Evolutionary conservation across 164 flowering plant genomes (phyloP).

Genomic region (Platanus orientalis): DNA sequence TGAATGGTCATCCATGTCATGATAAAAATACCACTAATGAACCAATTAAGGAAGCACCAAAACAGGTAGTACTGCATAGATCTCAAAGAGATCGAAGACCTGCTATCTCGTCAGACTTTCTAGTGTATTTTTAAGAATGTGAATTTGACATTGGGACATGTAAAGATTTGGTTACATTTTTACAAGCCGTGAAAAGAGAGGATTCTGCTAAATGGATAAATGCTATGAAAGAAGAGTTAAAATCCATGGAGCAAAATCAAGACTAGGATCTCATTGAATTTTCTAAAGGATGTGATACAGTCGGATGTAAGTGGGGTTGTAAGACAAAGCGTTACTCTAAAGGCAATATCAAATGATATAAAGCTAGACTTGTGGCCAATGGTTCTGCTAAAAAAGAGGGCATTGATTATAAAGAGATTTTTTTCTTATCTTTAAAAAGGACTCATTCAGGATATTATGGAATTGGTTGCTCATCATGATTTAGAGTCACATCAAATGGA

Average conservation of each 20-base stretch:
- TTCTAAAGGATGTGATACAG: neutral
- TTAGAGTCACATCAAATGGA: neutral
- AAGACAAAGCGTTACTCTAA: no score
- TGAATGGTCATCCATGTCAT: neutral
- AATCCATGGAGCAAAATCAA: constrained; percentile 3
- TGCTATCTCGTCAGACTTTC: neutral
- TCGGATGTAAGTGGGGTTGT: constrained; percentile 5
- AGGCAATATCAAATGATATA: constrained; percentile 1
- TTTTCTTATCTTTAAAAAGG: no score
- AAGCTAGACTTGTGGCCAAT: neutral
- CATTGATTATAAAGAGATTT: neutral
- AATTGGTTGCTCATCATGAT: no score
- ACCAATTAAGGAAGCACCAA: no score
- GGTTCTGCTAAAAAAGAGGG: neutral
- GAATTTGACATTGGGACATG: constrained; percentile 2
- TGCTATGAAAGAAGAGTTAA: constrained; percentile 1
- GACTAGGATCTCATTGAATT: constrained; percentile 7
- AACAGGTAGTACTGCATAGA: neutral
- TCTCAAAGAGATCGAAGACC: neutral
- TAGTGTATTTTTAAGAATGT: constrained; percentile 1
- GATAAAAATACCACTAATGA: no score
- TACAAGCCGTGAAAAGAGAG: constrained; percentile 2
- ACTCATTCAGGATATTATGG: no score
- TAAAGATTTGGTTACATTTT: neutral
- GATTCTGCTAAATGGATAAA: neutral